Evolutionary conservation across 257 asterid species (phyloP), one percentile per base, ranked within the genome.

Genomic region (Solanum pimpinellifolium): DNA sequence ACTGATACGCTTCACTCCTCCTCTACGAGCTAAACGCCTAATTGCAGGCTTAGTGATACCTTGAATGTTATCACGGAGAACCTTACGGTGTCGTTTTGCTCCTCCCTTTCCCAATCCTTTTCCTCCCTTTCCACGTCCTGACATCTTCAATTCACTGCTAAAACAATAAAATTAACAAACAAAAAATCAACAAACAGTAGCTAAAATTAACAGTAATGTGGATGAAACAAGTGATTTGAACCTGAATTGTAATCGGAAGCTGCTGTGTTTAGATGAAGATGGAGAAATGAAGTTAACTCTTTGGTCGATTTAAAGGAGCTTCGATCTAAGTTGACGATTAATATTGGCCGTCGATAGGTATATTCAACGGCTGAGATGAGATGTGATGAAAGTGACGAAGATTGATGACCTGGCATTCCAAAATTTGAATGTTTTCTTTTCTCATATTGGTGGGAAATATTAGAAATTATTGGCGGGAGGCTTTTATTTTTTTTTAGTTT

Each of bases 101-200:
- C 91, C 91, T 14, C 91, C 91, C 73, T 89, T 89, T 35, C 91
- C 91, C 47, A 89, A 86, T 15, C 91, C 91, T 68, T 89, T 89
- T 8, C 91, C 91, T 27, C 91, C 91, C 87, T 89, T 89, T 81
- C 91, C 91, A 72, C 91, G 90, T 0, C 91, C 91, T 2, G 91
- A 89, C 91, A 89, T 89, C 68, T 74, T 83, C 84, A 12, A 75
- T 41, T 41, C 21, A 4, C 87, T 85, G 82, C 11, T 25, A 84
- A n/a, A 41, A n/a, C 20, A n/a, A 39, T 1, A 49, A 13, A 75
- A 6, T 33, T 72, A 18, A 0, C 16, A 41, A 41, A 41, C 23
- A 75, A 70, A 75, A 70, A 16, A 9, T 7, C 3, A 52, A 16
- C 62, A 52, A 16, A 52, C 23, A 52, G 1, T 16, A 52, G 62